Percentiles rank a stretch among this genome's conserved stretches.
Evolutionary conservation across 768 basidiomycete species (phyloP).

Genomic region (Lactarius pseudohatsudake): DNA sequence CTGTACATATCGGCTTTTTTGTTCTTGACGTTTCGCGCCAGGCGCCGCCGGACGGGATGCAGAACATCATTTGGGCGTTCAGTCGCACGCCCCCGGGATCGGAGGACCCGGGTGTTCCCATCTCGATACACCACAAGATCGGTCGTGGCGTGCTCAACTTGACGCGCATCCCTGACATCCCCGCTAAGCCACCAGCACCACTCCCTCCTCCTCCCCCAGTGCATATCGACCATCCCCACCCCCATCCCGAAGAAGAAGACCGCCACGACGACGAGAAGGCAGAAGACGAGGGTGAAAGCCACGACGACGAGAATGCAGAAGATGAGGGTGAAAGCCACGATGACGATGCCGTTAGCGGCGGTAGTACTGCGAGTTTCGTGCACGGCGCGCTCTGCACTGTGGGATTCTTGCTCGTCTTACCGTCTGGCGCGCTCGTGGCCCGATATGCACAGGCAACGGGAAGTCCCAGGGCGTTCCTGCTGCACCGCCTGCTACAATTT

Average conservation of each 20-base stretch:
- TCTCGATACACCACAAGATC: slow-evolving; percentile 48
- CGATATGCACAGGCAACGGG: slow-evolving; percentile 50
- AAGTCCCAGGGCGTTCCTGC: slow-evolving; percentile 44
- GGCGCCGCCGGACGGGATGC: slow-evolving; percentile 37
- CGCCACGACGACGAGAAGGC: not conserved
- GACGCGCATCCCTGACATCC: not conserved
- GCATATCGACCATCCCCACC: not conserved
- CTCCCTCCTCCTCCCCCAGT: not conserved
- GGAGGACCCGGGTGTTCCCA: slow-evolving; percentile 43
- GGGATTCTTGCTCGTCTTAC: slow-evolving; percentile 59
- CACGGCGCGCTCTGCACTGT: slow-evolving; percentile 54
- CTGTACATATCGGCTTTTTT: too few relatives aligned
- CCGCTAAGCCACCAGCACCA: not conserved
- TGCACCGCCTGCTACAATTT: slow-evolving; percentile 43
- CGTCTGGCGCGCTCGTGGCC: slow-evolving; percentile 54
- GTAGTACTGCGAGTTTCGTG: slow-evolving; percentile 40
- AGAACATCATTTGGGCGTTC: too few relatives aligned
- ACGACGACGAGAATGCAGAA: not conserved
- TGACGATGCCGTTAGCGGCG: too few relatives aligned
- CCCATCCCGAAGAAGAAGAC: not conserved
- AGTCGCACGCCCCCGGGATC: slow-evolving; percentile 28
- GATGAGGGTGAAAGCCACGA: not conserved
- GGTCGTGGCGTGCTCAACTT: slow-evolving; percentile 41
- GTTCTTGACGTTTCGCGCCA: slow-evolving; percentile 28
- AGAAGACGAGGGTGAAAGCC: not conserved